A percentile compares a stretch with the other conserved stretches of the same genome.
phyloP scores from a whole-genome alignment of 148 eudicot species.

The Pharnaceum exiguum region DNA sequence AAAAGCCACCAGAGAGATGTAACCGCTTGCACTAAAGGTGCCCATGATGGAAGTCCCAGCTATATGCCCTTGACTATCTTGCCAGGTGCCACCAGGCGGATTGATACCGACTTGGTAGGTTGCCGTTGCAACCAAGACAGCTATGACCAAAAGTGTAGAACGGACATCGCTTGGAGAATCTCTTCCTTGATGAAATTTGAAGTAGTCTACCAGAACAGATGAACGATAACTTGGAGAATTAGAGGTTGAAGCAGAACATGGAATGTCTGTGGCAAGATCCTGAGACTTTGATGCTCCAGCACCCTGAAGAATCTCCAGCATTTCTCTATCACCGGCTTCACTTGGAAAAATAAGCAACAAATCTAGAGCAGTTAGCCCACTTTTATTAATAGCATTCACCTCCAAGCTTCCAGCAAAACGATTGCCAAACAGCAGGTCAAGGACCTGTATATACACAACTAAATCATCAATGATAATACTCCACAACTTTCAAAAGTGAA shows the following conservation, averaged over 20 bases:
- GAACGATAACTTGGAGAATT: not conserved
- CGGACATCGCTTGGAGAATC: conserved; percentile 56
- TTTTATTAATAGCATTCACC: conserved; percentile 36
- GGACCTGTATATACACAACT: conserved; percentile 21
- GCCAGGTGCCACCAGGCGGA: conserved; percentile 65
- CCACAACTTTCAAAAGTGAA: not conserved
- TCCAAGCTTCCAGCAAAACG: conserved; percentile 16
- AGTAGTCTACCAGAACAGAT: conserved; percentile 23
- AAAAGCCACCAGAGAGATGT: conserved; percentile 25
- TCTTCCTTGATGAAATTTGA: conserved; percentile 38
- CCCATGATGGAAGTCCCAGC: conserved; percentile 54
- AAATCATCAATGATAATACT: not conserved
- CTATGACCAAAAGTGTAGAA: conserved; percentile 38
- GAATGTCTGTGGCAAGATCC: conserved; percentile 4
- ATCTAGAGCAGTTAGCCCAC: conserved; percentile 45
- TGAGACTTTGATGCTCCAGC: conserved; percentile 30
- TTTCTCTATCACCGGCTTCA: conserved; percentile 52
- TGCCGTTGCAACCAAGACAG: conserved; percentile 47
- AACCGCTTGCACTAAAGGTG: conserved; percentile 5
- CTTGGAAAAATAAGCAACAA: conserved; percentile 31
- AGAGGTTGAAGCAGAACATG: not conserved
- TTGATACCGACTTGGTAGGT: conserved; percentile 51
- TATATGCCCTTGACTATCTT: conserved; percentile 28
- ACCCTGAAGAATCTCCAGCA: conserved; percentile 28
- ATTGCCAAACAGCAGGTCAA: conserved; percentile 26